These are phyloP conservation scores for Xylariaceae sp. DNA, from an alignment of 2,329 filamentous ascomycete species.

Conservation along the genomic window DNA sequence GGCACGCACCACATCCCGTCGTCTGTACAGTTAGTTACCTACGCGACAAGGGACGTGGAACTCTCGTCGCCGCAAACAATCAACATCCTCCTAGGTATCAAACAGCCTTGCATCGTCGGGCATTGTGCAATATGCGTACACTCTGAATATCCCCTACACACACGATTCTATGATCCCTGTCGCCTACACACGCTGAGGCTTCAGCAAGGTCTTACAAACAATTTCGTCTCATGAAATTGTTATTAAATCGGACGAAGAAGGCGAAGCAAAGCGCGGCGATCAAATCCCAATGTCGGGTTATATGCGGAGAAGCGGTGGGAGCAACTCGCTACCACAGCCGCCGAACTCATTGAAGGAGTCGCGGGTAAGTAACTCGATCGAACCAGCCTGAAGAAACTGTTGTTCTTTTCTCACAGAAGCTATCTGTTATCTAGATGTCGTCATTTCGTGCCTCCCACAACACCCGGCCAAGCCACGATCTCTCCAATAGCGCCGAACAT, in stretches of 20 bases:
- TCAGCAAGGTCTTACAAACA: background rate
- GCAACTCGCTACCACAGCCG: constrained; percentile 23
- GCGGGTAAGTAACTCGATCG: constrained; percentile 28
- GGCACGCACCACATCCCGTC: too few relatives aligned
- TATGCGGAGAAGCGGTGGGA: constrained; percentile 27
- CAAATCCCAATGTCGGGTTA: constrained; percentile 23
- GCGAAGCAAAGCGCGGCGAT: background rate
- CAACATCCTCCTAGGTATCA: too few relatives aligned
- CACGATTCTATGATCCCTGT: too few relatives aligned
- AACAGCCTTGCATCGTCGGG: too few relatives aligned
- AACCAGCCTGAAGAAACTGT: background rate
- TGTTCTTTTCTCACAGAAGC: constrained; percentile 1
- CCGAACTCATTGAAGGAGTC: constrained; percentile 23
- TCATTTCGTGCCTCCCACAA: constrained; percentile 46
- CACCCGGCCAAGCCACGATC: constrained; percentile 52
- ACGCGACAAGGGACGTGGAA: too few relatives aligned
- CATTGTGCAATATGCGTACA: too few relatives aligned
- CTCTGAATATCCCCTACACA: too few relatives aligned
- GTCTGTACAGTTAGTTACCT: too few relatives aligned
- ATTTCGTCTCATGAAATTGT: background rate
- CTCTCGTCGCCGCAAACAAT: too few relatives aligned
- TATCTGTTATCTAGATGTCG: constrained; percentile 33
- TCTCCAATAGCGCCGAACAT: constrained; percentile 49
- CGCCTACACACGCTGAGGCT: background rate
- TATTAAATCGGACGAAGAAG: background rate